Percentiles rank a stretch among this genome's conserved stretches.
phyloP scores from a whole-genome alignment of 2,329 filamentous ascomycete genomes.

The Curvularia eragrostidis region DNA sequence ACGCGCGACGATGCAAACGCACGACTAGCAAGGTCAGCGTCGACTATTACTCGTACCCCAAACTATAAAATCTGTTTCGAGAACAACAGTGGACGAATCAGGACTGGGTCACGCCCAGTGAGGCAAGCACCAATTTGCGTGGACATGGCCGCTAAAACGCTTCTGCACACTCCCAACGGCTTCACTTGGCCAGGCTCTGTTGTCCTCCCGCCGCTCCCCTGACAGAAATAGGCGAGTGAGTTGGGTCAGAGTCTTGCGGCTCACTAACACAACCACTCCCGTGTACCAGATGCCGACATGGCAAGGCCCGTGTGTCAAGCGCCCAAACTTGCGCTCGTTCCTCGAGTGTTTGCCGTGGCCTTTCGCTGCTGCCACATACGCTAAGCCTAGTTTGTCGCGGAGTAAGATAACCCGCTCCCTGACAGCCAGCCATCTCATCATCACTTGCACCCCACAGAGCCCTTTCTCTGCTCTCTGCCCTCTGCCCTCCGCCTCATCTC shows the following conservation, averaged over 20 bases:
- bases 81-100: slow-evolving; percentile 3
- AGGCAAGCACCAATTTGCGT: background rate
- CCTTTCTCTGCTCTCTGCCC: background rate
- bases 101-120: background rate
- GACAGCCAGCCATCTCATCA: background rate
- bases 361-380: background rate
- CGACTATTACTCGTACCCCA: background rate
- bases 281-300: background rate
- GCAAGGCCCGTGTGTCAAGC: background rate
- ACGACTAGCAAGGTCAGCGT: slow-evolving; percentile 11
- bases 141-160: too few species aligned
- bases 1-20: slow-evolving; percentile 15
- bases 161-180: slow-evolving; percentile 6
- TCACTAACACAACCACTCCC: background rate
- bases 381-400: background rate
- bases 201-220: background rate
- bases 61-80: slow-evolving; percentile 12
- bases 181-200: background rate
- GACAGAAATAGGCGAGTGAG: background rate
- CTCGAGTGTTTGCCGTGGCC: background rate
- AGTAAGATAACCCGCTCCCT: background rate
- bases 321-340: background rate
- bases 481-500: background rate
- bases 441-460: background rate
- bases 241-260: slow-evolving; percentile 1